Evolutionary conservation across 2,329 filamentous ascomycete genomes (phyloP).

Genomic region (Cladophialophora chaetospira): DNA sequence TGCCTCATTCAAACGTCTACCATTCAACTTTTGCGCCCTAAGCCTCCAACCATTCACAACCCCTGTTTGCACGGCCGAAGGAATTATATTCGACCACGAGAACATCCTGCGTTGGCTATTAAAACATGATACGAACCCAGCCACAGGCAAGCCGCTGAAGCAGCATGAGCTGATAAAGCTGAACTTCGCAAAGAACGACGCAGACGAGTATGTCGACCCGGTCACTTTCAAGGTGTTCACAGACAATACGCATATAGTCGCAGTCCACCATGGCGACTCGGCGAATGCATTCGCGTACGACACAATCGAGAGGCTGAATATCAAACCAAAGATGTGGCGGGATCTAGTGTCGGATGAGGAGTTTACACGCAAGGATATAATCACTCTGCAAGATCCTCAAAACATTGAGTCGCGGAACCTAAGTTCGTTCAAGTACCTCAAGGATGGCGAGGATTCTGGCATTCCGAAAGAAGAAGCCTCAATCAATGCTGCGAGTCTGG

Average conservation of each 20-base stretch:
- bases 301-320: conserved; percentile 90
- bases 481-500: conserved; percentile 79
- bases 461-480: conserved; percentile 71
- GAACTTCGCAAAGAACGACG: conserved; percentile 88
- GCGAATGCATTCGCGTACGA: conserved; percentile 98
- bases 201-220: conserved; percentile 89
- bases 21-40: conserved; percentile 97
- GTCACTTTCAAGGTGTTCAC: conserved; percentile 98
- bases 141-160: conserved; percentile 76
- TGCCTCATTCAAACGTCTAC: conserved; percentile 79
- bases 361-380: conserved; percentile 88
- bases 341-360: conserved; percentile 86
- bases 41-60: conserved; percentile 94
- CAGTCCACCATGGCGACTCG: conserved; percentile 74
- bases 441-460: conserved; percentile 71
- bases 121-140: conserved; percentile 89
- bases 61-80: conserved; percentile 84
- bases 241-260: conserved; percentile 96
- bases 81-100: conserved; percentile 92
- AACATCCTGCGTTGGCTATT: conserved; percentile 93
- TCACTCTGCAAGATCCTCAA: conserved; percentile 93
- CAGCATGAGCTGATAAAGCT: conserved; percentile 85
- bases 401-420: conserved; percentile 81
- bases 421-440: conserved; percentile 83
- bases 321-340: conserved; percentile 94